Evolutionary conservation across 768 basidiomycete species (phyloP).

Genomic region (Termitomyces sp.): DNA sequence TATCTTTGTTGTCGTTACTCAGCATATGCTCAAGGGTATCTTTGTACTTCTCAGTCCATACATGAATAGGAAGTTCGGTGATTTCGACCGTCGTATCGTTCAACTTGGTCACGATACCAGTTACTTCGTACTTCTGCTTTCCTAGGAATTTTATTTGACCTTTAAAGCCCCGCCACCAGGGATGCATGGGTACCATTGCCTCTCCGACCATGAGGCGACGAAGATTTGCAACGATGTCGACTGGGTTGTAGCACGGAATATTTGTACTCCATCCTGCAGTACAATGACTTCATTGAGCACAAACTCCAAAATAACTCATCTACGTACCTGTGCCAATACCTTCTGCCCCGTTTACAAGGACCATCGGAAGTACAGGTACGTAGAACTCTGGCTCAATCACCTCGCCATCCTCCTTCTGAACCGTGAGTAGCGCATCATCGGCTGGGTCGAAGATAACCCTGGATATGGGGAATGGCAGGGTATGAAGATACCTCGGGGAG

Average conservation of each 20-base stretch:
- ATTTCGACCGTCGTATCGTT: constrained; percentile 91
- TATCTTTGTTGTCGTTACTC: constrained; percentile 62
- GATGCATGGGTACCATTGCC: constrained; percentile 79
- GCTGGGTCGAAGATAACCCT: constrained; percentile 73
- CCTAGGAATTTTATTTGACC: constrained; percentile 77
- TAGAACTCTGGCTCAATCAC: constrained; percentile 94
- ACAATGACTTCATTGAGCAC: not conserved
- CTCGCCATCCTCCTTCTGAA: constrained; percentile 81
- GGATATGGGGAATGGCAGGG: constrained; percentile 68
- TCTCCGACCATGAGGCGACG: constrained; percentile 83
- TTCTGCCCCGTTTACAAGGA: constrained; percentile 91
- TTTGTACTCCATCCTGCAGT: constrained; percentile 87
- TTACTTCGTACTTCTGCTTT: constrained; percentile 84
- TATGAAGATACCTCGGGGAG: constrained; percentile 94
- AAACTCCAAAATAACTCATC: not conserved
- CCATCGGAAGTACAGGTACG: constrained; percentile 82
- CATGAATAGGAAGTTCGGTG: constrained; percentile 91
- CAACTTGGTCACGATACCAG: constrained; percentile 68
- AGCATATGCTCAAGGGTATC: constrained; percentile 81
- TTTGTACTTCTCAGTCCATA: constrained; percentile 93
- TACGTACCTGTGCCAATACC: constrained; percentile 91
- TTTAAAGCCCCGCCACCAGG: constrained; percentile 97
- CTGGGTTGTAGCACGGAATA: constrained; percentile 89
- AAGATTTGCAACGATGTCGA: constrained; percentile 84
- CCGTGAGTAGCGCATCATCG: constrained; percentile 83